phyloP scores from a whole-genome alignment of 495 filamentous ascomycete genomes.

The Xylaria venustula region DNA sequence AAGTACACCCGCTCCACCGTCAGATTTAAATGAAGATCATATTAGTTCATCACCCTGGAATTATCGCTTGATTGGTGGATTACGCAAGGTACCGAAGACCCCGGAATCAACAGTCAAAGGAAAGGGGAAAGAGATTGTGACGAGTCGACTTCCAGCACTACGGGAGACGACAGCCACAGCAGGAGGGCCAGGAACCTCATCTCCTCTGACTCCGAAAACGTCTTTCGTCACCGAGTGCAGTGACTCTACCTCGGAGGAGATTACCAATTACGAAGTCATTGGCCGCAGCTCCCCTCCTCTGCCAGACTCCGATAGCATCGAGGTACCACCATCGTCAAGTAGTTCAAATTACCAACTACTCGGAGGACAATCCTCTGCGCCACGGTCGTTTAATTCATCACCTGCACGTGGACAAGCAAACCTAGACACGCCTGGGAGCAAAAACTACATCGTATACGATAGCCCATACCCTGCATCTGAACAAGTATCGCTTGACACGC shows the following conservation, averaged over 20 bases:
- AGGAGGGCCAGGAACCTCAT: conserved; percentile 22
- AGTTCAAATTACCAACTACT: conserved; percentile 41
- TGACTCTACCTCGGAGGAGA: conserved; percentile 47
- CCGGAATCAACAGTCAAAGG: conserved; percentile 48
- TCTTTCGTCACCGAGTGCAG: conserved; percentile 47
- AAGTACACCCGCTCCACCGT: conserved; percentile 32
- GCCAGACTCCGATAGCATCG: conserved; percentile 38
- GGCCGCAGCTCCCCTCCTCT: conserved; percentile 37
- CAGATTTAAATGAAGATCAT: conserved; percentile 43
- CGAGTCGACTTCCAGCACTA: conserved; percentile 40
- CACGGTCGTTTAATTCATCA: conserved; percentile 25
- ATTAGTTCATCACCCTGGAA: conserved; percentile 47
- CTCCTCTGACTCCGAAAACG: conserved; percentile 38
- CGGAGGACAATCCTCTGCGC: conserved; percentile 39
- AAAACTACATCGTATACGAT: conserved; percentile 12
- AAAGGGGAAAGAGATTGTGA: conserved; percentile 27
- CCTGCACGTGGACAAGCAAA: conserved; percentile 8
- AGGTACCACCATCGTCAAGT: conserved; percentile 33
- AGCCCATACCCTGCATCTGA: conserved; percentile 18
- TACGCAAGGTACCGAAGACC: conserved; percentile 53
- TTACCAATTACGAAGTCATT: conserved; percentile 55
- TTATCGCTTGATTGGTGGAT: conserved; percentile 53
- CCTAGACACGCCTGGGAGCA: conserved; percentile 11
- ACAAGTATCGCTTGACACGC: conserved; percentile 9
- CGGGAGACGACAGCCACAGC: conserved; percentile 30